Base-by-base conservation (phyloP, 306 rosid genomes). In the Pyrus communis region DNA sequence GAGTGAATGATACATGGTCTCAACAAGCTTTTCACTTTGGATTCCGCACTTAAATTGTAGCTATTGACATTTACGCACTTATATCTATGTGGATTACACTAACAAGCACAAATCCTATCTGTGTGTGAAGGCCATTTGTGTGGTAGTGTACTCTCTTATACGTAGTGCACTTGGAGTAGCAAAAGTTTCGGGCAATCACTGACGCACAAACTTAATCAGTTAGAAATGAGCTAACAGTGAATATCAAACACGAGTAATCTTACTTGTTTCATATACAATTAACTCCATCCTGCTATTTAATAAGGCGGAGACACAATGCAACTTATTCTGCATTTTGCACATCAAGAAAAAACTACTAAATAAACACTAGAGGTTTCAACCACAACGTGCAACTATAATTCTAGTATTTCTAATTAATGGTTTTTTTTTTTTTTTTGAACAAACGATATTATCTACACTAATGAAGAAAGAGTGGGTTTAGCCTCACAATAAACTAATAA, bases 1-100 rank as follows among this genome's bases (percentile, higher is more conserved):
- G 66, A 21, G 73, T 71, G 85, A 77, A 19, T 27, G 40, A 33
- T 49, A 51, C 31, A 73, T 73, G 52, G 7, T 67, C 49, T 57
- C 8, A 33, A n/a, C 40, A 62, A 13, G 4, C 11, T 54, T 22
- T 27, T 61, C 31, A 61, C 19, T 11, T 27, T 7, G 31, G 45
- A 42, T 42, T 42, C 45, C 45, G 45, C 45, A 42, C 11, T 40
- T 40, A 9, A 40, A 40, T 8, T 40, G 45, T 40, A 9, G 45
- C 12, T 40, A 40, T 9, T 40, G 45, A 40, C 11, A 40, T 40
- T 40, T 40, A 40, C 3, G 45, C 43, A 40, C 45, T 42, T 42
- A 42, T 8, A 42, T 42, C 3, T 42, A 10, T 42, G 45, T 42
- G 45, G 12, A 42, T 42, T 42, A 42, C 45, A 42, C 45, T 9